Evolutionary conservation across 2,329 filamentous ascomycete species (phyloP), one percentile per base, ranked within the genome.

Genomic region (Xylaria polymorpha): DNA sequence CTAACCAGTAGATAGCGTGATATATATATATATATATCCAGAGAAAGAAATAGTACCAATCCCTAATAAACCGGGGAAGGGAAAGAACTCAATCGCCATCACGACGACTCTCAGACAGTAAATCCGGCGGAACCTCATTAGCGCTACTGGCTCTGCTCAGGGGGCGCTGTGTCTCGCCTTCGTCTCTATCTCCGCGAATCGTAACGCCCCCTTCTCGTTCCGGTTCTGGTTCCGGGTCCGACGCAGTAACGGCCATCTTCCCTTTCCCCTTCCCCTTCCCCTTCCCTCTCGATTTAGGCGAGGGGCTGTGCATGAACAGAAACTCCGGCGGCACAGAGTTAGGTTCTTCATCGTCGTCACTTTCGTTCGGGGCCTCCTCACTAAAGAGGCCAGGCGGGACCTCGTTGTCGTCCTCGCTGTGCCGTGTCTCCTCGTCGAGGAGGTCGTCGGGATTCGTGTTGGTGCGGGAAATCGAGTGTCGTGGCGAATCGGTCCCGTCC

Each of bases 221-320:
- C 4, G 41, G 32, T 15, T 18, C 46, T 20, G 7, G 4, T 18
- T 53, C 25, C 8, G 10, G 7, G 3, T 53, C 29, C 15, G 59
- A 29, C 6, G 8, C 22, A 35, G 8, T 22, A 35, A 37, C 56
- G 0, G 20, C 32, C 22, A 43, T 41, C 51, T 67, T 67, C 18
- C 15, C 61, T 25, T 66, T 67, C 7, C 55, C 64, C 12, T 69
- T 63, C 18, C 15, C 61, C 35, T 66, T 67, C 7, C 55, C 64
- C 12, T 69, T 63, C 3, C 29, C 29, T 22, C 63, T 60, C 22
- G 14, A 25, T 63, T 60, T 64, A 37, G 68, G 64, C 15, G 69
- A 64, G 12, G 74, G 71, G 48, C 71, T 75, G 32, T 85, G 83
- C 72, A 86, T 83, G 12, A 83, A 83, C 7, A 88, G 71, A 71